Evolutionary conservation across 2,329 filamentous ascomycete genomes (phyloP).

Genomic region (Chalaropsis thielavioides): DNA sequence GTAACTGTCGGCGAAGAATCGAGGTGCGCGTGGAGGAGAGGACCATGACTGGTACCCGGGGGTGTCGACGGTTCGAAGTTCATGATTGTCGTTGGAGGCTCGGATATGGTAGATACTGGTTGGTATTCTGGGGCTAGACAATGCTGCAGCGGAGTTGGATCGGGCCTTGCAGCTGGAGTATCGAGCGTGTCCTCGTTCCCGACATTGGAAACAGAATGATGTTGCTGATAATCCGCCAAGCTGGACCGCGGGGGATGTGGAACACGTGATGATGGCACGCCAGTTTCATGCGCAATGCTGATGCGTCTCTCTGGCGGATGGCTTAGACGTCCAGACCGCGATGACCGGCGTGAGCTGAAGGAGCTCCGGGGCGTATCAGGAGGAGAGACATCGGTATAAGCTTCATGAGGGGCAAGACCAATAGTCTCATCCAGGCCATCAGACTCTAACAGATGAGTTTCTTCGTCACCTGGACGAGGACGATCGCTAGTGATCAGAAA

Average conservation of each 20-base stretch:
- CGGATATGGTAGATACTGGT: conserved; percentile 21
- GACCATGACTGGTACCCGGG: conserved; percentile 1
- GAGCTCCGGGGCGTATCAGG: conserved; percentile 6
- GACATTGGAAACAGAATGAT: conserved; percentile 4
- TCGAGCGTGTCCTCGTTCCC: neutral
- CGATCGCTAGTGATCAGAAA: conserved; percentile 89
- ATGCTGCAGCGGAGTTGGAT: conserved; percentile 8
- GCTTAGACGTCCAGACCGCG: conserved; percentile 30
- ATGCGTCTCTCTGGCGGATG: conserved; percentile 29
- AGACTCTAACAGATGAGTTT: conserved; percentile 36
- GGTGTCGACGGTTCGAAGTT: conserved; percentile 19
- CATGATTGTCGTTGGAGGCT: conserved; percentile 21
- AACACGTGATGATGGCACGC: conserved; percentile 26
- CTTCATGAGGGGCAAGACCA: conserved; percentile 36
- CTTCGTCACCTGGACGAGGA: conserved; percentile 40
- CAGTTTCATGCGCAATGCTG: conserved; percentile 26
- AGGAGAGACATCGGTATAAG: conserved; percentile 16
- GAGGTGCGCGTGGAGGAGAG: conserved; percentile 18
- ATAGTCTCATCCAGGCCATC: conserved; percentile 52
- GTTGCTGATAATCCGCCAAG: neutral
- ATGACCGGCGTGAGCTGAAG: conserved; percentile 29
- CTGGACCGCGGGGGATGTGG: conserved; percentile 14
- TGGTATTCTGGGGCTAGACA: conserved; percentile 22
- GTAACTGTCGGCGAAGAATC: conserved; percentile 19
- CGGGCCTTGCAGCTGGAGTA: conserved; percentile 25